Evolutionary conservation across 169 alveolate species (phyloP), one percentile per base, ranked within the genome.

Genomic region (Plasmodium ovale): DNA sequence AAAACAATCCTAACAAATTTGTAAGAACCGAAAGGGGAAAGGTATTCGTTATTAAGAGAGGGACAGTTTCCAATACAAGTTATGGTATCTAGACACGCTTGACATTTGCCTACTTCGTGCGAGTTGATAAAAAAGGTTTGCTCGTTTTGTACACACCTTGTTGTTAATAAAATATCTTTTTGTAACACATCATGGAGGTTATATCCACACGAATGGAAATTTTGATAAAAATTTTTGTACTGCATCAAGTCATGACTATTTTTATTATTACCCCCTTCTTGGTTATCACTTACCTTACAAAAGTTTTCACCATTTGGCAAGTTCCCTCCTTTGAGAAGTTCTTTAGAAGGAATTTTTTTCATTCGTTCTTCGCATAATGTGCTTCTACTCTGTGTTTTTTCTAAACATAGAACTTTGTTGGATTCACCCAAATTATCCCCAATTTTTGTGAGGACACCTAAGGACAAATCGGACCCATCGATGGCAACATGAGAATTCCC

Each of bases 381-480:
- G n/a, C n/a, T n/a, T n/a, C n/a, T n/a, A n/a, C n/a, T n/a, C n/a
- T n/a, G n/a, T n/a, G n/a, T n/a, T n/a, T n/a, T n/a, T n/a, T n/a
- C n/a, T n/a, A n/a, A n/a, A n/a, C n/a, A n/a, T n/a, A n/a, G n/a
- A n/a, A n/a, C n/a, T n/a, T n/a, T n/a, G n/a, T n/a, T n/a, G n/a
- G n/a, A n/a, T n/a, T n/a, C n/a, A n/a, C n/a, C n/a, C n/a, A n/a
- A n/a, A n/a, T n/a, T n/a, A n/a, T n/a, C n/a, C n/a, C n/a, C n/a
- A n/a, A n/a, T n/a, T n/a, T 62, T 49, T 51, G 54, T 53, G 33
- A 79, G 65, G 65, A 79, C 89, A 9, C 89, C 89, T 79, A 79
- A 27, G 9, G 84, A 23, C 42, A 79, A 64, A 49, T 51, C 60
- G 9, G 39, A 47, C 6, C 69, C 69, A 64, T 79, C 42, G 25